phyloP scores from a whole-genome alignment of 345 rosid species.

The Excoecaria agallocha region DNA sequence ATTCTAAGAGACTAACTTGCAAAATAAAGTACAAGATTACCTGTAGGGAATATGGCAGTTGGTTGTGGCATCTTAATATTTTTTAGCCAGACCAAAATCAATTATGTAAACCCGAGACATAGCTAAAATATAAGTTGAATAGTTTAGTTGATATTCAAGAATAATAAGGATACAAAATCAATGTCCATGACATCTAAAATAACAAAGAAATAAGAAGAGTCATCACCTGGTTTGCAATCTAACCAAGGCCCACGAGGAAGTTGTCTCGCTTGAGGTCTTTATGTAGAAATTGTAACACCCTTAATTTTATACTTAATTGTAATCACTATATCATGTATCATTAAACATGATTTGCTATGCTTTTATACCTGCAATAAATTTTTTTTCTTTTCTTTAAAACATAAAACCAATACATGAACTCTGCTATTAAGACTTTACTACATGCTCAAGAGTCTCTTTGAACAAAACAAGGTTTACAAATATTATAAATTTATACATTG shows the following conservation, averaged over 20 bases:
- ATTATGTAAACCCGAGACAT: slow-evolving; percentile 65
- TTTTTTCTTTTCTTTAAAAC: too few species aligned
- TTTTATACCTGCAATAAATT: too few species aligned
- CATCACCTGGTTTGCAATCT: slow-evolving; percentile 69
- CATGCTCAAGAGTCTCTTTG: too few species aligned
- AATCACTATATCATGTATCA: too few species aligned
- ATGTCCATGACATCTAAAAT: neutral
- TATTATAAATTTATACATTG: too few species aligned
- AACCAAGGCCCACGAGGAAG: slow-evolving; percentile 76
- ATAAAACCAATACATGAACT: too few species aligned
- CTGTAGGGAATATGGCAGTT: slow-evolving; percentile 84
- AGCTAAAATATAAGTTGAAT: neutral
- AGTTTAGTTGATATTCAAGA: neutral
- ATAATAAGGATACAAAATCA: neutral
- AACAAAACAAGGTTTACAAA: too few species aligned
- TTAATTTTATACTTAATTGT: too few species aligned
- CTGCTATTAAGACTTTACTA: too few species aligned
- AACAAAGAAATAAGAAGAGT: neutral
- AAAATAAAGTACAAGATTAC: slow-evolving; percentile 29
- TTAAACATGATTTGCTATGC: too few species aligned
- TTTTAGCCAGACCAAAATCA: slow-evolving; percentile 91
- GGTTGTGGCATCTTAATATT: slow-evolving; percentile 73
- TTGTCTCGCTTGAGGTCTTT: slow-evolving; percentile 80
- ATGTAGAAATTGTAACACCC: slow-evolving; percentile 74
- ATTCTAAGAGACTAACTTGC: neutral